Evolutionary conservation across 176 grass and related monocot species (phyloP), one percentile per base, ranked within the genome.

Genomic region (Coix lacrymajobi): DNA sequence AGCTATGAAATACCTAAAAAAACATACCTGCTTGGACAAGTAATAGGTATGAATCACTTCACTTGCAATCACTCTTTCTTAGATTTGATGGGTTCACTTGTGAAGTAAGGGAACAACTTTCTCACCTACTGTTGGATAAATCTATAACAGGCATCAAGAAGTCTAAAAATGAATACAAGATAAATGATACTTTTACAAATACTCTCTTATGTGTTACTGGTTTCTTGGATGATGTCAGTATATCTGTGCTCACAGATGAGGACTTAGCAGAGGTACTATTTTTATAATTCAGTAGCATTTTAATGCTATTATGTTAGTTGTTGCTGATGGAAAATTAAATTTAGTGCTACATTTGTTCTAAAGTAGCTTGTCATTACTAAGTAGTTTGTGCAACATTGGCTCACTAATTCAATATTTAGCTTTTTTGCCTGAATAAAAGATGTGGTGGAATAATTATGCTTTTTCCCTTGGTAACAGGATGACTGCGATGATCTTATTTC

Each of bases 251-350:
- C 48, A 87, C 90, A 17, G 91, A 98, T 43, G 87, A 93, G 54
- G 87, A 95, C 70, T 83, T 98, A 85, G 63, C 81, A 13, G 92
- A 93, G 88, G 96, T 98, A 90, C 71, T 69, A 30, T 87, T 91
- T 40, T 68, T 67, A 20, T 69, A 68, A 6, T 66, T 15, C 14
- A 78, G n/a, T 83, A 86, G 22, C 16, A 41, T 79, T 63, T 30
- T 54, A 62, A 66, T 73, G 71, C 30, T 52, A 71, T 3, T 26
- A 6, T 43, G 40, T 71, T 71, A 5, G 28, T 39, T 16, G 16
- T 39, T 82, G 31, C 75, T 61, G 26, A 39, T 62, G 5, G 0
- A 61, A 84, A 79, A 45, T 7, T 49, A 31, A 60, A 79, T 34
- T 34, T 32, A 46, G 11, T 73, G 20, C 67, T 57, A 60, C 5